Evolutionary conservation across 2,329 filamentous ascomycete species (phyloP).

Genomic region (Xylaria sp.): DNA sequence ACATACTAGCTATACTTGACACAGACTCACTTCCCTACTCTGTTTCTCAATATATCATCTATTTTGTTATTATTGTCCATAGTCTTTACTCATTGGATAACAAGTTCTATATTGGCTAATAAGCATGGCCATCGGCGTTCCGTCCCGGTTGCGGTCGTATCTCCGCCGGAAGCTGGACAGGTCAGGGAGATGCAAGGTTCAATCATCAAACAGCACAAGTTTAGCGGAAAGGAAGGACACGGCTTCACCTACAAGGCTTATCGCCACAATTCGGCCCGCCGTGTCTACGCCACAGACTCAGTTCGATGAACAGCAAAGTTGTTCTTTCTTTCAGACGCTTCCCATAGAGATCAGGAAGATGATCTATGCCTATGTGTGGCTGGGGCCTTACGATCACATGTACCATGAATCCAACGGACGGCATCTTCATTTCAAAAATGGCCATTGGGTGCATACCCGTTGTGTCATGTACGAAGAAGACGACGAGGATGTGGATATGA

Average conservation of each 20-base stretch:
- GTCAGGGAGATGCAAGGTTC: slow-evolving; percentile 37
- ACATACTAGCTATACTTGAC: too few relatives aligned
- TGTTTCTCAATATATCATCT: neutral
- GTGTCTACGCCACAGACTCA: slow-evolving; percentile 1
- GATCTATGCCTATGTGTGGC: slow-evolving; percentile 48
- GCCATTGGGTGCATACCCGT: slow-evolving; percentile 46
- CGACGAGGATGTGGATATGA: slow-evolving; percentile 44
- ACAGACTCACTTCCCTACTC: slow-evolving; percentile 1
- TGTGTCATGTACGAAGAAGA: slow-evolving; percentile 48
- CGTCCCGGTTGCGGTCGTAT: slow-evolving; percentile 43
- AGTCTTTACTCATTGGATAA: neutral
- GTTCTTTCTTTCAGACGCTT: slow-evolving; percentile 49
- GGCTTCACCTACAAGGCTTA: neutral
- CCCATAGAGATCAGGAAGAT: slow-evolving; percentile 51
- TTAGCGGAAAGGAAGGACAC: slow-evolving; percentile 21
- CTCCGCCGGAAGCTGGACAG: slow-evolving; percentile 41
- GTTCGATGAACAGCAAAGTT: slow-evolving; percentile 41
- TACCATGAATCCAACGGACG: slow-evolving; percentile 45
- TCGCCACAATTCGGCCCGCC: neutral
- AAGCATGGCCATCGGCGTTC: slow-evolving; percentile 43
- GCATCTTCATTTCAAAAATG: slow-evolving; percentile 47
- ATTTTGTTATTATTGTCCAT: neutral
- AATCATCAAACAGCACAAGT: slow-evolving; percentile 22
- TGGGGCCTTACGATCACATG: slow-evolving; percentile 42
- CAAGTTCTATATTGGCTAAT: neutral